Conservation (phyloP, 2,329 filamentous ascomycete species). For the Aspergillus tubingensis region DNA sequence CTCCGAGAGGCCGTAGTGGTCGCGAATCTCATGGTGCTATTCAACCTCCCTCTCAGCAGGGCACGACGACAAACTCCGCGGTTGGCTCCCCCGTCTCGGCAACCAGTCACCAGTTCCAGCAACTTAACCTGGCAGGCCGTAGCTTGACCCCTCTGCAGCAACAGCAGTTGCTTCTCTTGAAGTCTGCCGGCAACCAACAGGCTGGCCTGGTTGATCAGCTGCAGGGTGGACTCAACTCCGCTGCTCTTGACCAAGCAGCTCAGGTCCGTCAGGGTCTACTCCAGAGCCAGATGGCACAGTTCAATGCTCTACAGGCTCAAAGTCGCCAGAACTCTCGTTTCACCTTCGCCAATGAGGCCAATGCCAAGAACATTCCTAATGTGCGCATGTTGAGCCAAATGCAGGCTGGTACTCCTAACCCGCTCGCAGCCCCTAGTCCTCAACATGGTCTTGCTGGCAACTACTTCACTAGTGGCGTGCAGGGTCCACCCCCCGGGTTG, state of each 20-base stretch:
- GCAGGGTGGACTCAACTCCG: conserved; percentile 32
- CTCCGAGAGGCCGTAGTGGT: conserved; percentile 46
- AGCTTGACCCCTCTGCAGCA: conserved; percentile 81
- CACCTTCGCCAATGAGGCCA: conserved; percentile 76
- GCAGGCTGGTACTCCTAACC: conserved; percentile 42
- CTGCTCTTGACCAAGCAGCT: conserved; percentile 43
- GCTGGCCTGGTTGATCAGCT: conserved; percentile 55
- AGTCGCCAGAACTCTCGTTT: conserved; percentile 83
- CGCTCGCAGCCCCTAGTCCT: conserved; percentile 39
- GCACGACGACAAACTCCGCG: conserved; percentile 46
- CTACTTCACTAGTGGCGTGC: conserved; percentile 82
- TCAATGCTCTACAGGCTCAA: conserved; percentile 65
- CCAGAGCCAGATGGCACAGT: conserved; percentile 51
- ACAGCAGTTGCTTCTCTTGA: conserved; percentile 68
- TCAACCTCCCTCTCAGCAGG: conserved; percentile 75
- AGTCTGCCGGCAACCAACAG: conserved; percentile 60
- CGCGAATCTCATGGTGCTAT: conserved; percentile 66
- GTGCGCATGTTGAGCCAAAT: conserved; percentile 57
- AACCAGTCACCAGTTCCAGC: conserved; percentile 49
- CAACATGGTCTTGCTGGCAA: conserved; percentile 57
- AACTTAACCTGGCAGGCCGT: conserved; percentile 65
- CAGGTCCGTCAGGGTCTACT: conserved; percentile 49
- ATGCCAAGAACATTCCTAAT: conserved; percentile 57
- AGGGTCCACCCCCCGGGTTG: conserved; percentile 89
- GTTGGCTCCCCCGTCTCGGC: conserved; percentile 46